Evolutionary conservation across 2,329 filamentous ascomycete genomes (phyloP), one percentile per base, ranked within the genome.

Genomic region (Aspergillus sp.): DNA sequence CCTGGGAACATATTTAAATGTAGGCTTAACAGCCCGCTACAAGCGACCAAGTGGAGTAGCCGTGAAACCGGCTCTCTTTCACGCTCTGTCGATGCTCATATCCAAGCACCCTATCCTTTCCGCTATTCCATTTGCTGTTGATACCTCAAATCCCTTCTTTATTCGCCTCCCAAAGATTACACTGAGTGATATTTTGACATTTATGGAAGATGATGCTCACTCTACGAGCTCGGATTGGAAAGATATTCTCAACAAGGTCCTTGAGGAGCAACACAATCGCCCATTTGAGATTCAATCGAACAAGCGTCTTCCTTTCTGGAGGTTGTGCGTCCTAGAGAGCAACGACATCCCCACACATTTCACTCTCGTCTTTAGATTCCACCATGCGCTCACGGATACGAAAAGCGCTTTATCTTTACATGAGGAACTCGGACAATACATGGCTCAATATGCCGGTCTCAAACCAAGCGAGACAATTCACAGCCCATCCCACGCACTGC

Each of bases 211-310:
- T 33, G 13, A n/a, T 10, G 10, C 45, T n/a, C n/a, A n/a, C n/a
- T n/a, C n/a, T n/a, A n/a, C n/a, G 17, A 47, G 30, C 39, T 15
- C 39, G 10, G 25, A 43, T 47, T 47, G 45, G 45, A 25, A 2
- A 35, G 39, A 37, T 19, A 20, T 12, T 13, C 25, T 47, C 13
- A 20, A 47, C 38, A 37, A 43, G 9, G 39, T 37, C 25, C 39
- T 43, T 35, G 30, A 47, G 39, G 45, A 43, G n/a, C 39, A 47
- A 43, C 45, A 47, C 19, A 43, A 47, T 47, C 22, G n/a, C 13
- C 45, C 45, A 19, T 47, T 47, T 30, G 27, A 20, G 13, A 7
- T 38, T 17, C 17, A 47, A n/a, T 12, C 15, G 2, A 38, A 38
- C 35, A 38, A 19, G 35, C 3, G 5, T 15, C 35, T 38, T 38